Conservation (phyloP, 495 filamentous ascomycete species). For the Schizothecium vesticola region DNA sequence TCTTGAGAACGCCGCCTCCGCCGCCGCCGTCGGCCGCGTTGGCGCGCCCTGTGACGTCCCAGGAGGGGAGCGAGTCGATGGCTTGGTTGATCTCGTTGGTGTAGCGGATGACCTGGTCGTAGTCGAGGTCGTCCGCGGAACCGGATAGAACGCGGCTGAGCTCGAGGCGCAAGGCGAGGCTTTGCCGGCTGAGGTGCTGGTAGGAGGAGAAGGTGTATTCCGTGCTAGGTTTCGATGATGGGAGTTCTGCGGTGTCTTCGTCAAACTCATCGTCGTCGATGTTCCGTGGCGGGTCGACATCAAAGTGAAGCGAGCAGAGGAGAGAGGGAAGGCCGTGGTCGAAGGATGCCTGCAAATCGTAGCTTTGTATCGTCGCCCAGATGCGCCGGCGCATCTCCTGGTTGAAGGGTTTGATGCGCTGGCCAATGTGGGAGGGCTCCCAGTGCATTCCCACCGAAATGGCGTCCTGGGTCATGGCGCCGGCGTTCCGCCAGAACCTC, state of each 20-base stretch:
- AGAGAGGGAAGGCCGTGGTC: slow-evolving; percentile 53
- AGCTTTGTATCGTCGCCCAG: slow-evolving; percentile 59
- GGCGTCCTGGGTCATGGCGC: slow-evolving; percentile 51
- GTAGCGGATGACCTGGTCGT: slow-evolving; percentile 41
- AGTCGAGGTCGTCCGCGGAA: slow-evolving; percentile 30
- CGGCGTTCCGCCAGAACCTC: slow-evolving; percentile 51
- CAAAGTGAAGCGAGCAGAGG: slow-evolving; percentile 33
- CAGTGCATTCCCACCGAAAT: slow-evolving; percentile 53
- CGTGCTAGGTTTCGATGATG: slow-evolving; percentile 26
- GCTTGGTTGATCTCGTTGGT: slow-evolving; percentile 41
- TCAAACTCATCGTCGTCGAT: slow-evolving; percentile 42
- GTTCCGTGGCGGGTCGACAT: slow-evolving; percentile 36
- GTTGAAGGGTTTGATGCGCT: slow-evolving; percentile 43
- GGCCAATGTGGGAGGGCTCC: slow-evolving; percentile 36
- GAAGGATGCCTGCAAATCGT: slow-evolving; percentile 55
- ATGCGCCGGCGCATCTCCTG: slow-evolving; percentile 61
- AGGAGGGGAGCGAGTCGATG: slow-evolving; percentile 39
- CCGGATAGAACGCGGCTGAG: slow-evolving; percentile 35
- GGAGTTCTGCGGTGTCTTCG: slow-evolving; percentile 36
- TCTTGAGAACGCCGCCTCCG: slow-evolving; percentile 22
- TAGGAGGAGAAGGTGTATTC: slow-evolving; percentile 40
- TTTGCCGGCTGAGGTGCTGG: slow-evolving; percentile 37
- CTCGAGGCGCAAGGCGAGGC: slow-evolving; percentile 36
- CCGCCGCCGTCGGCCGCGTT: not conserved
- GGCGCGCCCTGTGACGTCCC: slow-evolving; percentile 28